phyloP scores from a whole-genome alignment of 164 flowering plant species.

The Chimonanthus praecox region DNA sequence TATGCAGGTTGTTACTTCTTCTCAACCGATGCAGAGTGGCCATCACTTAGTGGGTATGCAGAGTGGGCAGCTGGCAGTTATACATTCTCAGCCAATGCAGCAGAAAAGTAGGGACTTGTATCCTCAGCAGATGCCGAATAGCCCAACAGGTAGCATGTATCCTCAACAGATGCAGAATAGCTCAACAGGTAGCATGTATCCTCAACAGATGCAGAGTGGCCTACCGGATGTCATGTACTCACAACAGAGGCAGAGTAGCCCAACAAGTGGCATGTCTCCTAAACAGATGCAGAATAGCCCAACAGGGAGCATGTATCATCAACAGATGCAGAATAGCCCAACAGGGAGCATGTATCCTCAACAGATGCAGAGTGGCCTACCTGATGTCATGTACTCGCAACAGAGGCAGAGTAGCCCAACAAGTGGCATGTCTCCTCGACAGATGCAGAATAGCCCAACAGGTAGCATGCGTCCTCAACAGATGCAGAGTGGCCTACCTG shows the following conservation, averaged over 20 bases:
- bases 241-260: slow-evolving; percentile 36
- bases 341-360: slow-evolving; percentile 37
- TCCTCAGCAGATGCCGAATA: too few relatives aligned
- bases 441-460: slow-evolving; percentile 54
- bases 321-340: slow-evolving; percentile 31
- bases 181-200: slow-evolving; percentile 16
- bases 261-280: slow-evolving; percentile 23
- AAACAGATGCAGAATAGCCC: slow-evolving; percentile 34
- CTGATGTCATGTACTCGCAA: slow-evolving; percentile 53
- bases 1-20: background rate
- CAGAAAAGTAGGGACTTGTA: too few relatives aligned
- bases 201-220: slow-evolving; percentile 4
- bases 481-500: slow-evolving; percentile 24
- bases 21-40: background rate
- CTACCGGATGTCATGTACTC: slow-evolving; percentile 25
- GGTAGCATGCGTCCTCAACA: slow-evolving; percentile 42
- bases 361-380: slow-evolving; percentile 35
- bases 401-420: slow-evolving; percentile 36
- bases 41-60: slow-evolving; percentile 13
- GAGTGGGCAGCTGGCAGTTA: too few relatives aligned
- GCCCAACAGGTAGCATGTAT: background rate
- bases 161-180: slow-evolving; percentile 38
- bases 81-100: too few relatives aligned
- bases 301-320: slow-evolving; percentile 34
- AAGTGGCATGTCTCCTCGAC: slow-evolving; percentile 43